A percentile compares a stretch with the other conserved stretches of the same genome.
Conservation (phyloP, 2,329 filamentous ascomycete genomes). For the Periconia macrospinosa region DNA sequence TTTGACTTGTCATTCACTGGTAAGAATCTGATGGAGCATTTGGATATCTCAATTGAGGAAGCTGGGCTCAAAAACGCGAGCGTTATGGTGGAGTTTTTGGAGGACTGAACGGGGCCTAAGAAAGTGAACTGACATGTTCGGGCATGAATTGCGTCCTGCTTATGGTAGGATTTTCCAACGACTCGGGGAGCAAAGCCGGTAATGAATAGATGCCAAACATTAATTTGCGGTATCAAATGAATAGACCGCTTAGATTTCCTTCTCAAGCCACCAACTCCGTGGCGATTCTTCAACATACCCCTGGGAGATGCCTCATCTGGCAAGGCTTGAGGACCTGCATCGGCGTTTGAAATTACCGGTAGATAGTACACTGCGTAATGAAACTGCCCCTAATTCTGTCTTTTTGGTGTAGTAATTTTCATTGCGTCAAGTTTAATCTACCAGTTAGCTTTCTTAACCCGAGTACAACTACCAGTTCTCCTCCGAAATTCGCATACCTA, state of each 20-base stretch:
- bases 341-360: not conserved
- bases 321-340: not conserved
- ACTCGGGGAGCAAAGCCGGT: not conserved
- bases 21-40: slow-evolving; percentile 75
- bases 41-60: slow-evolving; percentile 75
- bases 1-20: slow-evolving; percentile 92
- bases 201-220: not conserved
- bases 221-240: not conserved
- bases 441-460: not conserved
- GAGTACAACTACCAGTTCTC: no score
- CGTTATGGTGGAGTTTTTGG: slow-evolving; percentile 85
- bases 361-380: not conserved
- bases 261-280: not conserved
- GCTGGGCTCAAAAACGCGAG: slow-evolving; percentile 89
- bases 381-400: not conserved
- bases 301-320: not conserved
- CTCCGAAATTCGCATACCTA: no score
- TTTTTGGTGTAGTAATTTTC: not conserved
- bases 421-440: not conserved
- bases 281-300: not conserved
- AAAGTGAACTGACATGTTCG: not conserved
- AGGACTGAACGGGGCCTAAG: slow-evolving; percentile 13
- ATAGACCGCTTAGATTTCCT: not conserved
- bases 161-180: not conserved
- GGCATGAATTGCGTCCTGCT: not conserved